Percentiles rank a stretch among this genome's conserved stretches.
Conservation (phyloP, 495 filamentous ascomycete genomes). For the Trichoderma gamsii region DNA sequence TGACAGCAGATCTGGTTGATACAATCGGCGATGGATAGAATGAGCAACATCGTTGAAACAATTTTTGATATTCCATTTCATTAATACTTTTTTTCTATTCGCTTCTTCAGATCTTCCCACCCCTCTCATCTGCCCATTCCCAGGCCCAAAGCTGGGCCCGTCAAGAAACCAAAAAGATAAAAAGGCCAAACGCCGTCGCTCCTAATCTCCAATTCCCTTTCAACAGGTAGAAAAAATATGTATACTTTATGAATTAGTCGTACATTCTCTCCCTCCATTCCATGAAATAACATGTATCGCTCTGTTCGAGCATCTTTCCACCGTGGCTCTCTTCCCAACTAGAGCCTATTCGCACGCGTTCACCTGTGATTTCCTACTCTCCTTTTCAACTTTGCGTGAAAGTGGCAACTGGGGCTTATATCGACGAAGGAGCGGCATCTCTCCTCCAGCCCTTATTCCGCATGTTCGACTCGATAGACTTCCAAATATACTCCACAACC, state of each 20-base stretch:
- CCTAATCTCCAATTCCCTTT: not conserved
- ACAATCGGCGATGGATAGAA: too few species aligned
- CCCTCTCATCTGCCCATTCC: too few species aligned
- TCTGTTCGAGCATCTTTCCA: not conserved
- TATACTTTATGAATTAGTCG: not conserved
- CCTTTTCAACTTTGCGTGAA: not conserved
- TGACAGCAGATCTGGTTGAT: too few species aligned
- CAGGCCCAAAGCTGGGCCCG: too few species aligned
- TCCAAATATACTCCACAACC: constrained; percentile 91
- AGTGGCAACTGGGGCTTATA: constrained; percentile 23
- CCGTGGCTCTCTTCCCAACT: not conserved
- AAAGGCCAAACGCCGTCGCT: constrained; percentile 6
- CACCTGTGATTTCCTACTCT: not conserved
- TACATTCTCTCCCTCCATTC: not conserved
- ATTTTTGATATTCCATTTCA: too few species aligned
- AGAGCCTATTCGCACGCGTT: not conserved
- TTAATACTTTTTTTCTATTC: too few species aligned
- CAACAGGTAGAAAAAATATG: not conserved
- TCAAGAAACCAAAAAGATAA: constrained; percentile 3
- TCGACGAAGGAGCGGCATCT: constrained; percentile 51
- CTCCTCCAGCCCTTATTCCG: constrained; percentile 72
- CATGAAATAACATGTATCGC: not conserved
- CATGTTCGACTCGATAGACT: constrained; percentile 83
- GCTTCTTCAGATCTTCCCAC: too few species aligned
- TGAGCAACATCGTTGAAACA: too few species aligned